Evolutionary conservation across 2,329 filamentous ascomycete species (phyloP).

Genomic region (Chrysoporthe puriensis): DNA sequence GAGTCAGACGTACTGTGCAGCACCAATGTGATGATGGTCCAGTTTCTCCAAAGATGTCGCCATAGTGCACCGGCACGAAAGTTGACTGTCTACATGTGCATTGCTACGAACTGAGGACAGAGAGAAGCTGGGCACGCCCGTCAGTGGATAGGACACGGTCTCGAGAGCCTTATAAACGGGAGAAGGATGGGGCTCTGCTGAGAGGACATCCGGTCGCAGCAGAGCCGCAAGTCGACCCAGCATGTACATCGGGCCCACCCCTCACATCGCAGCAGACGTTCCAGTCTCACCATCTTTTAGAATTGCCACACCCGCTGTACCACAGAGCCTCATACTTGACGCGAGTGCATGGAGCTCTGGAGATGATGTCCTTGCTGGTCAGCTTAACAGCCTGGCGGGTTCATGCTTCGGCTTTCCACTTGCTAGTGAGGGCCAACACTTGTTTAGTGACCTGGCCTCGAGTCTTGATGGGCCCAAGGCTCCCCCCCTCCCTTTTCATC

Average conservation of each 20-base stretch:
- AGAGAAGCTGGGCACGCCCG: no score
- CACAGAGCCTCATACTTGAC: slow-evolving; percentile 5
- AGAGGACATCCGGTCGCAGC: not conserved
- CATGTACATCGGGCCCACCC: not conserved
- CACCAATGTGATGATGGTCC: not conserved
- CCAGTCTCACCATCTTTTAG: not conserved
- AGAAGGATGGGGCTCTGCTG: not conserved
- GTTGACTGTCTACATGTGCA: not conserved
- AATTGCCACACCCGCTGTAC: no score
- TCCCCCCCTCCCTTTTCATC: not conserved
- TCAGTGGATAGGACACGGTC: not conserved
- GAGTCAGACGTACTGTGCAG: not conserved
- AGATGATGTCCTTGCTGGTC: not conserved
- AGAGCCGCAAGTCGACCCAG: not conserved
- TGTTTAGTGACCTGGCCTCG: not conserved
- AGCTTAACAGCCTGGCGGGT: not conserved
- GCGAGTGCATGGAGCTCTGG: not conserved
- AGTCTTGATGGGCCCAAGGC: not conserved
- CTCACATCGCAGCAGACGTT: not conserved
- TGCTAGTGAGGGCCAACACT: not conserved
- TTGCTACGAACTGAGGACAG: not conserved
- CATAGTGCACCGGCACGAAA: not conserved
- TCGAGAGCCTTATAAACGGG: not conserved
- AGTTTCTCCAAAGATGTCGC: not conserved
- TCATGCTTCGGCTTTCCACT: not conserved